phyloP scores from a whole-genome alignment of 2,329 filamentous ascomycete species.

The Pestalotiopsis sp. region DNA sequence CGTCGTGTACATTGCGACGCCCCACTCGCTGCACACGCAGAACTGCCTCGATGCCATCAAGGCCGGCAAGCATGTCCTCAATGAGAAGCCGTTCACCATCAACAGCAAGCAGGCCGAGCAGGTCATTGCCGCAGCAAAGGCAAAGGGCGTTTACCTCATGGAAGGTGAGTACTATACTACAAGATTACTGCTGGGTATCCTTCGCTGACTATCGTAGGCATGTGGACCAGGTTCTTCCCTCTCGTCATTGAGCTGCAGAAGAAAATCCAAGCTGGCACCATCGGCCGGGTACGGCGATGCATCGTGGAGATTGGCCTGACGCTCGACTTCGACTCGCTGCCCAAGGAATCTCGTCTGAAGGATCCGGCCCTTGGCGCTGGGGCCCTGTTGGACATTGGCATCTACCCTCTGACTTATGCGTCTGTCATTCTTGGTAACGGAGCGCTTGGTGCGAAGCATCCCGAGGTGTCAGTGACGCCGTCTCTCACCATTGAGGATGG shows the following conservation, averaged over 20 bases:
- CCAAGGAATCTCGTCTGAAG: not conserved
- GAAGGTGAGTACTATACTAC: not conserved
- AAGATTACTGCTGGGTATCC: not conserved
- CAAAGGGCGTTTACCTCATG: not conserved
- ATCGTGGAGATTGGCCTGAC: not conserved
- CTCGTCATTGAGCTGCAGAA: not conserved
- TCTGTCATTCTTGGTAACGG: not conserved
- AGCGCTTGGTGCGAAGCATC: not conserved
- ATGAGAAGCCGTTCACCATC: constrained; percentile 4
- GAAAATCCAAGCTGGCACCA: not conserved
- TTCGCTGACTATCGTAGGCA: not conserved
- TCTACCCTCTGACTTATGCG: not conserved
- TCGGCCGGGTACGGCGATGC: not conserved
- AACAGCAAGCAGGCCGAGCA: not conserved
- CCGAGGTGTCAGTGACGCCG: not conserved
- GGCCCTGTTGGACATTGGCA: not conserved
- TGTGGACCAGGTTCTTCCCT: constrained; percentile 6
- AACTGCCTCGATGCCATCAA: not conserved
- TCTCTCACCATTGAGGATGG: not conserved
- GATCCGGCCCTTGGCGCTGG: not conserved
- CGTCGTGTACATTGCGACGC: not conserved
- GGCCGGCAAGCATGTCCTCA: not conserved
- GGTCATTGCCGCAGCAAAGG: not conserved
- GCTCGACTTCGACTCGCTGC: not conserved
- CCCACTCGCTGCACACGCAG: not conserved